Conservation (phyloP, 768 basidiomycete genomes). For the Amanita exitialis region DNA sequence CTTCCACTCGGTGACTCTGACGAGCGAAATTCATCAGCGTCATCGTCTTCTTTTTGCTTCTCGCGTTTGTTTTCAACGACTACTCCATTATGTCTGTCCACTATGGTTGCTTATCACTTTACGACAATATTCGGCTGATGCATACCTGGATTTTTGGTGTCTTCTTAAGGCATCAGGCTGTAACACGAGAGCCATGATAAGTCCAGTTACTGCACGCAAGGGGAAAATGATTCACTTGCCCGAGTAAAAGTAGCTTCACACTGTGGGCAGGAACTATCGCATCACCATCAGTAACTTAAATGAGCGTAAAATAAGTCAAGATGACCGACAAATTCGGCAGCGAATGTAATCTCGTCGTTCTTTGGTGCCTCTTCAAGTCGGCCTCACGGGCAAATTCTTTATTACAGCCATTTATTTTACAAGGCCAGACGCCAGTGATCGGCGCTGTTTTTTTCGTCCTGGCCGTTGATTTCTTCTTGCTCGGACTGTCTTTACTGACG, state of each 20-base stretch:
- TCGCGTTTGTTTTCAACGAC: conserved; percentile 40
- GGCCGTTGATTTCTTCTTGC: conserved; percentile 15
- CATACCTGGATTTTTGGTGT: conserved; percentile 72
- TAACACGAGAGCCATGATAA: conserved; percentile 6
- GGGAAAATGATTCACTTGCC: conserved; percentile 30
- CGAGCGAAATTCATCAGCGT: conserved; percentile 21
- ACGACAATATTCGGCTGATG: neutral
- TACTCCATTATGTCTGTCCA: conserved; percentile 53
- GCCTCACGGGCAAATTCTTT: conserved; percentile 79
- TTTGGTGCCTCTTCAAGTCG: conserved; percentile 72
- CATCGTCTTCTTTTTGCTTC: conserved; percentile 14
- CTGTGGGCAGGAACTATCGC: conserved; percentile 58
- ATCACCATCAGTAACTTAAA: conserved; percentile 3
- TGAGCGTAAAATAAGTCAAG: conserved; percentile 10
- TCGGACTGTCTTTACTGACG: conserved; percentile 16
- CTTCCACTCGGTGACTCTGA: conserved; percentile 27
- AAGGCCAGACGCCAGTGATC: conserved; percentile 59
- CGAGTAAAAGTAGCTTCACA: conserved; percentile 75
- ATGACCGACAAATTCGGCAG: conserved; percentile 58
- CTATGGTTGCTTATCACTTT: conserved; percentile 5
- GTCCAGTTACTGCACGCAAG: conserved; percentile 4
- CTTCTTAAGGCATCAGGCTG: conserved; percentile 77
- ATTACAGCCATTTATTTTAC: conserved; percentile 72
- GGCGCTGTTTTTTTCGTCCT: conserved; percentile 35
- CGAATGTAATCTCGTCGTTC: conserved; percentile 70